Conservation (phyloP, 352 stramenopile species). For the Peronospora destructor region DNA sequence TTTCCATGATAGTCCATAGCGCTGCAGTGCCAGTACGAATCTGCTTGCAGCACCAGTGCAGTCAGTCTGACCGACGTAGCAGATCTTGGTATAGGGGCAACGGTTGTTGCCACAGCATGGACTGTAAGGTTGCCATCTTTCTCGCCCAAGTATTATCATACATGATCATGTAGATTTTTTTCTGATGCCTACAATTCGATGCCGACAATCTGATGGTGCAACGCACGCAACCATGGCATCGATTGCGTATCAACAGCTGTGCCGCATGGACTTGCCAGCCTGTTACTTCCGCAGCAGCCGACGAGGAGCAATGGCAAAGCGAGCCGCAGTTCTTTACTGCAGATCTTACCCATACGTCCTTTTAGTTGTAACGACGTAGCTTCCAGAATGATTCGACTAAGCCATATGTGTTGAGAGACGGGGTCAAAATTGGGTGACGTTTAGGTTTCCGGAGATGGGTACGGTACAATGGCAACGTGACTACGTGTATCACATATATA, state of each 20-base stretch:
- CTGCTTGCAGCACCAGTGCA: background rate
- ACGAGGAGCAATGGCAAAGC: background rate
- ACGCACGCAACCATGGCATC: background rate
- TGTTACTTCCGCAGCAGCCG: background rate
- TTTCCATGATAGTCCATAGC: background rate
- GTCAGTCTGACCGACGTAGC: background rate
- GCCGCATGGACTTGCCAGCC: background rate
- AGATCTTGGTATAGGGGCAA: background rate
- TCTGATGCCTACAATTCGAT: too few relatives aligned
- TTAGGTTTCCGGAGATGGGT: background rate
- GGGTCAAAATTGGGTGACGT: background rate
- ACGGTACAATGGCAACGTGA: background rate
- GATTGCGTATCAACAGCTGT: background rate
- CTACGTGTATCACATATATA: background rate
- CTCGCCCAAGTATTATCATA: too few relatives aligned
- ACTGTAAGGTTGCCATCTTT: background rate
- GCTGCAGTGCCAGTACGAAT: too few relatives aligned
- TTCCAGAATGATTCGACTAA: background rate
- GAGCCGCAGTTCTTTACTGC: background rate
- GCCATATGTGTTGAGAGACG: background rate
- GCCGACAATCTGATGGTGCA: background rate
- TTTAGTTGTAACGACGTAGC: background rate
- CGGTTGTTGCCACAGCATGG: background rate
- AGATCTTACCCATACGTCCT: background rate
- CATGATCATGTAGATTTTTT: too few relatives aligned